Conservation (phyloP, 192 early-diverging fungal genomes). For the Coemansia sp. region DNA sequence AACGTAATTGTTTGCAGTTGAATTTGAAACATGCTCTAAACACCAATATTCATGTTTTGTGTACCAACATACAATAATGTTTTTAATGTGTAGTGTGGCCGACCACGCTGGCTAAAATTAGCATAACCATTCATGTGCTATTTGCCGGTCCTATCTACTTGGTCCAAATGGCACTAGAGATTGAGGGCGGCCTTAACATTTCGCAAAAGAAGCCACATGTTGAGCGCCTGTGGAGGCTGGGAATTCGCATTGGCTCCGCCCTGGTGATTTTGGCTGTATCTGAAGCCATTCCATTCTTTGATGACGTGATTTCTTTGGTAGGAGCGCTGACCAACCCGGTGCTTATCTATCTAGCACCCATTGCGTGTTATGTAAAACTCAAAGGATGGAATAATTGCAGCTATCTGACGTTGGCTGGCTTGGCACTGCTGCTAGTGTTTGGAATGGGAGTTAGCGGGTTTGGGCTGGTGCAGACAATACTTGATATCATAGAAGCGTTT, state of each 20-base stretch:
- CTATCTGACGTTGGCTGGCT: conserved; percentile 10
- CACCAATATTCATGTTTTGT: neutral
- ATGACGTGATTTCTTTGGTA: conserved; percentile 70
- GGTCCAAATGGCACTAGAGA: conserved; percentile 64
- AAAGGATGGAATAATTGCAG: conserved; percentile 58
- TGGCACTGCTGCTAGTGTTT: conserved; percentile 47
- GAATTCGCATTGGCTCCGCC: conserved; percentile 55
- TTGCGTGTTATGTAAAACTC: conserved; percentile 66
- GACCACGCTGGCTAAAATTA: conserved; percentile 60
- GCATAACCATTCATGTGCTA: conserved; percentile 73
- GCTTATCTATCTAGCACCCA: conserved; percentile 72
- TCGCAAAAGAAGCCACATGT: conserved; percentile 46
- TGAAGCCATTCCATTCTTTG: conserved; percentile 69
- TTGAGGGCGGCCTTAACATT: conserved; percentile 49
- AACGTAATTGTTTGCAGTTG: neutral
- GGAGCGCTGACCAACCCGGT: conserved; percentile 68
- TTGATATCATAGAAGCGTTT: conserved; percentile 51
- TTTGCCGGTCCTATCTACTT: conserved; percentile 72
- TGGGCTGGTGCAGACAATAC: conserved; percentile 64
- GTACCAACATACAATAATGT: neutral
- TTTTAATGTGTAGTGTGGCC: conserved; percentile 29
- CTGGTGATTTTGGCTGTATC: conserved; percentile 56
- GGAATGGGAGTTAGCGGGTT: conserved; percentile 59
- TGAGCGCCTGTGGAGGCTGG: conserved; percentile 54
- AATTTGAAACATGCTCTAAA: too few relatives aligned